Evolutionary conservation across 148 eudicot genomes (phyloP).

Genomic region (Cornus florida): DNA sequence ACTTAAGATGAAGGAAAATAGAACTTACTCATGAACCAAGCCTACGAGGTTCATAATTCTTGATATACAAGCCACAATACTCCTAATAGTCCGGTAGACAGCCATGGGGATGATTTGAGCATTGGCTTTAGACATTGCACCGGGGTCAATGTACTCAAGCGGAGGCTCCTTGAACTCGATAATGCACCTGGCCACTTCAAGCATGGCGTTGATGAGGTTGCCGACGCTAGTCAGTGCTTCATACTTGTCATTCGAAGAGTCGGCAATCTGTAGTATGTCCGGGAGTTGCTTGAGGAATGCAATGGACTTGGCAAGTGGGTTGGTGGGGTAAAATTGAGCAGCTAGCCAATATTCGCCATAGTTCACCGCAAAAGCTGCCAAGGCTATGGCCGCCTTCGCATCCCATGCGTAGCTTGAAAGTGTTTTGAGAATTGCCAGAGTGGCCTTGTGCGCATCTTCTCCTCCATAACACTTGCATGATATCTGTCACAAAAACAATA

Average conservation of each 20-base stretch:
- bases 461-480: slow-evolving; percentile 58
- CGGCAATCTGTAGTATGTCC: slow-evolving; percentile 39
- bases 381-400: slow-evolving; percentile 63
- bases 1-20: slow-evolving; percentile 23
- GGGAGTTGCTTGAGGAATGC: slow-evolving; percentile 70
- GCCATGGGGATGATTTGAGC: slow-evolving; percentile 59
- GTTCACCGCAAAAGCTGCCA: slow-evolving; percentile 68
- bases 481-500: slow-evolving; percentile 33
- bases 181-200: slow-evolving; percentile 65
- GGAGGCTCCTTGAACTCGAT: slow-evolving; percentile 70
- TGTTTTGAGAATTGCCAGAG: slow-evolving; percentile 51
- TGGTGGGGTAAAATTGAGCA: slow-evolving; percentile 53
- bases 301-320: slow-evolving; percentile 73
- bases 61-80: slow-evolving; percentile 65
- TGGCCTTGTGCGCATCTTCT: slow-evolving; percentile 58
- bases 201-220: slow-evolving; percentile 38
- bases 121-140: slow-evolving; percentile 25
- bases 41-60: slow-evolving; percentile 59
- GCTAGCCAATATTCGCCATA: slow-evolving; percentile 87
- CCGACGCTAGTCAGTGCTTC: slow-evolving; percentile 44
- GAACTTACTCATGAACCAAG: slow-evolving; percentile 65
- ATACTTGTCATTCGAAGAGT: slow-evolving; percentile 47
- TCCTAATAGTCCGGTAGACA: slow-evolving; percentile 65
- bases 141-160: slow-evolving; percentile 40
- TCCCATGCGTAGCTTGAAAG: slow-evolving; percentile 82